phyloP scores from a whole-genome alignment of 2,329 filamentous ascomycete genomes.

The Cryoendolithus antarcticus region DNA sequence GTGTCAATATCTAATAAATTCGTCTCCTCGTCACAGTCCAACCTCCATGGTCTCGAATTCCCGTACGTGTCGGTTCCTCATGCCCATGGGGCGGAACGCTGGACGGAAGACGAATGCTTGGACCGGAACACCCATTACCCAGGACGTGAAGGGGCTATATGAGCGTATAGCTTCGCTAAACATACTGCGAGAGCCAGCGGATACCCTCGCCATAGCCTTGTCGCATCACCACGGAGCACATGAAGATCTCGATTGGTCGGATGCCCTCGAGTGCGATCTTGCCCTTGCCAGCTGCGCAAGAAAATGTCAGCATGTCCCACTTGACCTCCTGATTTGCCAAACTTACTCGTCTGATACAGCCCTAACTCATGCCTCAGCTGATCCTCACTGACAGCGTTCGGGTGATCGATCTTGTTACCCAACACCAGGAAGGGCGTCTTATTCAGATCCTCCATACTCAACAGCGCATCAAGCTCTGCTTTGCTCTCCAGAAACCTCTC shows the following conservation, averaged over 20 bases:
- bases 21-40: no score
- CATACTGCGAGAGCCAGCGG: conserved; percentile 81
- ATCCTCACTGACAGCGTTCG: conserved; percentile 88
- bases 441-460: conserved; percentile 90
- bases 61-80: no score
- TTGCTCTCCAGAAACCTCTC: conserved; percentile 91
- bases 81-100: no score
- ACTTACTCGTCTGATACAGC: conserved; percentile 74
- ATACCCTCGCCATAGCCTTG: conserved; percentile 86
- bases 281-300: conserved; percentile 55
- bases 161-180: no score
- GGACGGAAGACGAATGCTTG: no score
- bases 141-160: no score
- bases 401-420: conserved; percentile 99
- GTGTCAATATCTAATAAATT: no score
- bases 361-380: conserved; percentile 86
- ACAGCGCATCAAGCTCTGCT: conserved; percentile 82
- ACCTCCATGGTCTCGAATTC: no score
- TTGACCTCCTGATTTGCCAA: no score
- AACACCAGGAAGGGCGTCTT: conserved; percentile 95
- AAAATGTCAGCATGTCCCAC: conserved; percentile 5
- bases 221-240: conserved; percentile 98
- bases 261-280: conserved; percentile 88
- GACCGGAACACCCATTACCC: no score
- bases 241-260: conserved; percentile 91